Percentiles rank a stretch among this genome's conserved stretches.
These are phyloP conservation scores for Nakaseomyces delphensis DNA, from an alignment of 1,139 yeast species.

Conservation along the genomic window DNA sequence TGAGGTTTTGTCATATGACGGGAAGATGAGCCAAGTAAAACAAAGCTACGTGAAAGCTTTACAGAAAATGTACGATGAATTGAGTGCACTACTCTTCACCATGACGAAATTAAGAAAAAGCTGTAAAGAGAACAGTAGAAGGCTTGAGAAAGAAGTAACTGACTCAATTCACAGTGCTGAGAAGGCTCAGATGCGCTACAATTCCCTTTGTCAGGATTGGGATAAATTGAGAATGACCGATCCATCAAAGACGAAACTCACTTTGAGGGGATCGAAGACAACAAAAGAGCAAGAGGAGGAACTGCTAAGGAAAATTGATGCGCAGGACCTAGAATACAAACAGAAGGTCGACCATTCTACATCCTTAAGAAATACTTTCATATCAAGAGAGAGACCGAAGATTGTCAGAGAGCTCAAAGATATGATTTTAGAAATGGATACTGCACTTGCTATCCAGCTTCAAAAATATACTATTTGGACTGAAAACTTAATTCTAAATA, in stretches of 20 bases:
- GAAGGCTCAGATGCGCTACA: constrained; percentile 77
- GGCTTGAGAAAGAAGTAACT: constrained; percentile 72
- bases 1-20: constrained; percentile 67
- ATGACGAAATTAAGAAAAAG: constrained; percentile 64
- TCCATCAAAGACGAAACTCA: constrained; percentile 72
- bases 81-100: constrained; percentile 60
- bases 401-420: constrained; percentile 66
- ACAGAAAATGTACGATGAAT: constrained; percentile 78
- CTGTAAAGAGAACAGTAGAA: constrained; percentile 71
- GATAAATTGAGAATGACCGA: constrained; percentile 75
- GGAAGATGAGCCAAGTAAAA: constrained; percentile 63
- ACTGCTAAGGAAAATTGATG: constrained; percentile 65
- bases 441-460: constrained; percentile 78
- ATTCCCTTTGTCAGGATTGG: constrained; percentile 74
- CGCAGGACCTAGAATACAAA: constrained; percentile 79
- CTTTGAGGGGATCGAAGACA: constrained; percentile 66
- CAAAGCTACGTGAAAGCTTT: constrained; percentile 70
- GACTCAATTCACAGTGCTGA: constrained; percentile 81
- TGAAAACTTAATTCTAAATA: constrained; percentile 73
- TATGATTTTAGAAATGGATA: constrained; percentile 75
- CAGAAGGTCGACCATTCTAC: constrained; percentile 67
- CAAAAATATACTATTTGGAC: constrained; percentile 83
- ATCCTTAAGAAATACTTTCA: constrained; percentile 62
- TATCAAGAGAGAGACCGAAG: constrained; percentile 68
- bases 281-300: constrained; percentile 92